Percentiles rank a stretch among this genome's conserved stretches.
Evolutionary conservation across 2,329 filamentous ascomycete genomes (phyloP).

Genomic region (Pyrenochaeta sp.): DNA sequence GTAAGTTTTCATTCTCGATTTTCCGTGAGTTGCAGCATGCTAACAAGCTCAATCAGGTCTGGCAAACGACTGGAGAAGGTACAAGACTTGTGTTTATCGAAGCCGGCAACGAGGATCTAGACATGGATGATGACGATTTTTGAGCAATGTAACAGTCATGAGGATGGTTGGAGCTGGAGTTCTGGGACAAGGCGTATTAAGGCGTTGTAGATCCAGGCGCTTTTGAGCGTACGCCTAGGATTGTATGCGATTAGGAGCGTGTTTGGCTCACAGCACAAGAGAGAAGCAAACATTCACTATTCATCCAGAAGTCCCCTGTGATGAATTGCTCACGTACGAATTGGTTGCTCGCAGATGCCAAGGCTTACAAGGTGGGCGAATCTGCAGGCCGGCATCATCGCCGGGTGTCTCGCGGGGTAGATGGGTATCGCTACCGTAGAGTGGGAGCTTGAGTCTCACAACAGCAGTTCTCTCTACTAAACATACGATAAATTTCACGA

Average conservation of each 20-base stretch:
- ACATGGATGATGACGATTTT: slow-evolving; percentile 51
- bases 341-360: slow-evolving; percentile 16
- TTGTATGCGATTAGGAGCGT: background rate
- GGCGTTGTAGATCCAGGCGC: slow-evolving; percentile 34
- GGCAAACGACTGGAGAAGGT: slow-evolving; percentile 64
- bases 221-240: slow-evolving; percentile 11
- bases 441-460: slow-evolving; percentile 12
- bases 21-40: slow-evolving; percentile 14
- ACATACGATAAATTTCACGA: background rate
- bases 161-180: slow-evolving; percentile 18
- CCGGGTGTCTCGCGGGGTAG: slow-evolving; percentile 20
- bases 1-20: slow-evolving; percentile 66
- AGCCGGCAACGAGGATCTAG: slow-evolving; percentile 57
- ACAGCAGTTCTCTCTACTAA: background rate
- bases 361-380: slow-evolving; percentile 6
- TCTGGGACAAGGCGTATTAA: slow-evolving; percentile 31
- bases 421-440: slow-evolving; percentile 23
- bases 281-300: slow-evolving; percentile 8
- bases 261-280: slow-evolving; percentile 1
- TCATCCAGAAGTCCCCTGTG: background rate
- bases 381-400: slow-evolving; percentile 21
- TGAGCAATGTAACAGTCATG: slow-evolving; percentile 24
- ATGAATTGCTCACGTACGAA: slow-evolving; percentile 5
- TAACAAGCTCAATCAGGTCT: slow-evolving; percentile 55
- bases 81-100: slow-evolving; percentile 65